These are phyloP conservation scores for Candida saitoana DNA, from an alignment of 805 yeast species.

Conservation along the genomic window DNA sequence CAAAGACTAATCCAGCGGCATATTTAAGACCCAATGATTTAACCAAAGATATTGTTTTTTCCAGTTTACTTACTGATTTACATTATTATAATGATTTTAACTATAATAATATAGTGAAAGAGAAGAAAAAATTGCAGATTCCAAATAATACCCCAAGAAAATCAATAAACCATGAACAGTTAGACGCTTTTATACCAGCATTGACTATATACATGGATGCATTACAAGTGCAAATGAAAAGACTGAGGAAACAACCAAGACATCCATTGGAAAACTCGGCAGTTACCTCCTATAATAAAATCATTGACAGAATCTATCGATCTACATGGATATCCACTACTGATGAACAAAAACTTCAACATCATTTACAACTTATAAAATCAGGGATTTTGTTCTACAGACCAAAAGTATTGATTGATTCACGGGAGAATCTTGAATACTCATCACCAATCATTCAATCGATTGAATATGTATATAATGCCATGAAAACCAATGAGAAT, in stretches of 20 bases:
- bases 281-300: conserved; percentile 21
- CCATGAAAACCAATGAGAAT: conserved; percentile 14
- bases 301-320: conserved; percentile 21
- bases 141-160: conserved; percentile 24
- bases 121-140: conserved; percentile 10
- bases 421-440: conserved; percentile 14
- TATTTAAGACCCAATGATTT: conserved; percentile 22
- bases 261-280: conserved; percentile 7
- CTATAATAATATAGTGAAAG: conserved; percentile 15
- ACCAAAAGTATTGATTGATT: conserved; percentile 20
- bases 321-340: conserved; percentile 22
- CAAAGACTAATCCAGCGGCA: conserved; percentile 13
- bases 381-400: conserved; percentile 27
- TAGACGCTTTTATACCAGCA: conserved; percentile 17
- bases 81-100: conserved; percentile 27
- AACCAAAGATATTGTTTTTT: conserved; percentile 27
- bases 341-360: conserved; percentile 11
- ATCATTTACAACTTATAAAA: conserved; percentile 25
- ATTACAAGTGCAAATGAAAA: conserved; percentile 12
- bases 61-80: conserved; percentile 25
- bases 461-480: conserved; percentile 20
- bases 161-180: conserved; percentile 22
- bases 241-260: conserved; percentile 3
- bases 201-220: conserved; percentile 21
- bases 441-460: conserved; percentile 18